phyloP scores from a whole-genome alignment of 768 basidiomycete species.

The Rhodotorula babjevae region DNA sequence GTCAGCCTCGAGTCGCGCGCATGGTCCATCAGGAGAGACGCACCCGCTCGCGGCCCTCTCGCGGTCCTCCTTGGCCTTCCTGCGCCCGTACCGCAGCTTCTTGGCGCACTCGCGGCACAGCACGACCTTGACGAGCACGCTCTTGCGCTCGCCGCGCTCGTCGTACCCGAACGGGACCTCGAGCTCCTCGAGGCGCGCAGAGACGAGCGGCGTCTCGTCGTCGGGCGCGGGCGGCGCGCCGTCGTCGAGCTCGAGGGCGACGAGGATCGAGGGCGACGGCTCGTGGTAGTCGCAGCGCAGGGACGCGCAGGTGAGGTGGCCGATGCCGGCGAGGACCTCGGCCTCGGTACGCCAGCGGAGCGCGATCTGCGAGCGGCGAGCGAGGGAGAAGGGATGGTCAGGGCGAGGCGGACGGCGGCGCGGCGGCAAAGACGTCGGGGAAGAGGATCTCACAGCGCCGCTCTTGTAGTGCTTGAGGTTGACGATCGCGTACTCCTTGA shows the following conservation, averaged over 20 bases:
- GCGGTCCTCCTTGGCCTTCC: slow-evolving; percentile 54
- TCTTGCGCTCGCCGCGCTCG: slow-evolving; percentile 68
- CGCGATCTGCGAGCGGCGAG: slow-evolving; percentile 58
- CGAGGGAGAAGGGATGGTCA: slow-evolving; percentile 49
- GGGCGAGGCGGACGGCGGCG: neutral
- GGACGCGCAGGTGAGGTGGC: slow-evolving; percentile 83
- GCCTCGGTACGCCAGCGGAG: slow-evolving; percentile 89
- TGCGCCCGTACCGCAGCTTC: slow-evolving; percentile 82
- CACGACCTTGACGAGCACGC: slow-evolving; percentile 85
- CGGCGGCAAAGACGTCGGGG: neutral
- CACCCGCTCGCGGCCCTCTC: neutral
- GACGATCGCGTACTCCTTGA: slow-evolving; percentile 72
- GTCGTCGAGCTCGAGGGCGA: neutral
- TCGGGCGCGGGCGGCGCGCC: slow-evolving; percentile 4
- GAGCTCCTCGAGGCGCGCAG: slow-evolving; percentile 57
- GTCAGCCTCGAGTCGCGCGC: no score
- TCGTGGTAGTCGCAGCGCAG: slow-evolving; percentile 72
- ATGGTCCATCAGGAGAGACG: no score
- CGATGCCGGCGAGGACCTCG: slow-evolving; percentile 79
- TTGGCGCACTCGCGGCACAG: slow-evolving; percentile 70
- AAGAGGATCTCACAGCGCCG: slow-evolving; percentile 63
- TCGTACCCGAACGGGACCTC: slow-evolving; percentile 86
- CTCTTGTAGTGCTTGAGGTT: slow-evolving; percentile 95
- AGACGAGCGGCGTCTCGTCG: slow-evolving; percentile 12
- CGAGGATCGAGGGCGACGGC: slow-evolving; percentile 35